Conservation (phyloP, 805 yeast genomes). For the Saccharomycopsis guyanensis region DNA sequence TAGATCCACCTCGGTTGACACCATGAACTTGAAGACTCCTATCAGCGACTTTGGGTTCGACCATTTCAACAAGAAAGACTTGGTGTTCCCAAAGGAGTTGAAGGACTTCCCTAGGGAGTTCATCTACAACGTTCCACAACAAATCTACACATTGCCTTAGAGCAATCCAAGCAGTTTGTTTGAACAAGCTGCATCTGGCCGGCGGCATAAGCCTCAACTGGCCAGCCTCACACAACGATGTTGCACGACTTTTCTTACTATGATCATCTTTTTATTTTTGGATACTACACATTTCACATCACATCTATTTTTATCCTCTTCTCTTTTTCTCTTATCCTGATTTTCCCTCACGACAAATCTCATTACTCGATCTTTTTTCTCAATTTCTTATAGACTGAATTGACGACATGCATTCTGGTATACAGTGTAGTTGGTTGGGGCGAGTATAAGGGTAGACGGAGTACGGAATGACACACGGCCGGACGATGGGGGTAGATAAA, state of each 20-base stretch:
- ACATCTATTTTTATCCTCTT: too few species aligned
- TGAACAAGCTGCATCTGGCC: too few species aligned
- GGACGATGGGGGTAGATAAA: too few species aligned
- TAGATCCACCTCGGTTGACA: not conserved
- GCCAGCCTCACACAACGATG: too few species aligned
- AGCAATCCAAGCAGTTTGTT: too few species aligned
- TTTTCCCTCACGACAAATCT: not conserved
- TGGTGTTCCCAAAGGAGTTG: not conserved
- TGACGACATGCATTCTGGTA: not conserved
- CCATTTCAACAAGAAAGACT: not conserved
- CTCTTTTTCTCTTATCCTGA: not conserved
- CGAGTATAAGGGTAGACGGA: too few species aligned
- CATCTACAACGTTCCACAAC: not conserved
- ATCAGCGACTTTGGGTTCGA: not conserved
- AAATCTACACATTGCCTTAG: not conserved
- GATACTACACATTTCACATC: too few species aligned
- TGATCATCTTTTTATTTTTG: too few species aligned
- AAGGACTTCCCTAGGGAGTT: not conserved
- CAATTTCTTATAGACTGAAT: not conserved
- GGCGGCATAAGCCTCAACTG: too few species aligned
- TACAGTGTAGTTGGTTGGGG: not conserved
- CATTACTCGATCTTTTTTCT: not conserved
- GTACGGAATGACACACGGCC: too few species aligned
- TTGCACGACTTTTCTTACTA: not conserved
- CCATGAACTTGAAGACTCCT: not conserved